phyloP scores from a whole-genome alignment of 306 rosid species.

The Abrus precatorius region DNA sequence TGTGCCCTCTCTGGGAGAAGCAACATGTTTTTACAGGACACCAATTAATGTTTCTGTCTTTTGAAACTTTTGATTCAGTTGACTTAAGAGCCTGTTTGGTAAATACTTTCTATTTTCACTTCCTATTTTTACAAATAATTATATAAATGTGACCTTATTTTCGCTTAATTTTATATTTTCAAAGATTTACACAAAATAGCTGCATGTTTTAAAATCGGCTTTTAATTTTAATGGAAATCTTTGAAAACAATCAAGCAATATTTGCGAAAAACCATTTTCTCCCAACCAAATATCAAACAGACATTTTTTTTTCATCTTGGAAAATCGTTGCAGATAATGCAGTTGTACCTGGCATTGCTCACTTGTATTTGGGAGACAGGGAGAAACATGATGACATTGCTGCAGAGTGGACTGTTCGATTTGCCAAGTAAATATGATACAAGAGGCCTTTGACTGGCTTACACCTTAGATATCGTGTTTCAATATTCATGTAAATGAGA shows the following conservation, averaged over 20 bases:
- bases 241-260: conserved; percentile 6
- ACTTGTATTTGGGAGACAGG: conserved; percentile 76
- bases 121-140: conserved; percentile 12
- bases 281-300: background rate
- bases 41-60: background rate
- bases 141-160: background rate
- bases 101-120: background rate
- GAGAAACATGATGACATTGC: conserved; percentile 82
- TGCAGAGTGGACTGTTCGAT: conserved; percentile 86
- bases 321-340: conserved; percentile 69
- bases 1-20: conserved; percentile 18
- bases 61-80: background rate
- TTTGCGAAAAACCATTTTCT: background rate
- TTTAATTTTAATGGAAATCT: too few species aligned
- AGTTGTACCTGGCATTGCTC: conserved; percentile 74
- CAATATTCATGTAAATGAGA: conserved; percentile 17
- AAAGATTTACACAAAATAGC: background rate
- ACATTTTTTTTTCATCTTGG: conserved; percentile 15
- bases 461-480: conserved; percentile 2
- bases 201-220: background rate
- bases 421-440: conserved; percentile 71
- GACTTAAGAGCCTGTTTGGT: background rate
- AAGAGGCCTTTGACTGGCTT: conserved; percentile 28
- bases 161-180: background rate
- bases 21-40: background rate